These are phyloP conservation scores for Lepidopterella palustris DNA, from an alignment of 495 filamentous ascomycete genomes.

Conservation along the genomic window DNA sequence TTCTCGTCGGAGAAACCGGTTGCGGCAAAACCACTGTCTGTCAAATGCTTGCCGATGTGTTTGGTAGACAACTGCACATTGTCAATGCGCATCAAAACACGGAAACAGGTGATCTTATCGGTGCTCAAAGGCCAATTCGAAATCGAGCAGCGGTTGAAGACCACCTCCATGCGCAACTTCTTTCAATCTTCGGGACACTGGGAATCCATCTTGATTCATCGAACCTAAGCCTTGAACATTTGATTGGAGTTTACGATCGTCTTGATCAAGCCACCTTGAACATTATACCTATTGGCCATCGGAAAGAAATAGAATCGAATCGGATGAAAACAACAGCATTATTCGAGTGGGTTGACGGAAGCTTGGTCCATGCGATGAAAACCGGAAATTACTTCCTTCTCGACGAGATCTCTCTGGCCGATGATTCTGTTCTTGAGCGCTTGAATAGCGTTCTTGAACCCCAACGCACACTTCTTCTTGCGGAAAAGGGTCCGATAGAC, in stretches of 20 bases:
- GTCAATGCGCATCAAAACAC: conserved; percentile 97
- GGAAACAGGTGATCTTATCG: conserved; percentile 94
- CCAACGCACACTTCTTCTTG: conserved; percentile 74
- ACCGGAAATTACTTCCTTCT: conserved; percentile 83
- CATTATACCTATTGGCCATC: conserved; percentile 45
- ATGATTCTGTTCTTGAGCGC: conserved; percentile 94
- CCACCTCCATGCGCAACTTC: conserved; percentile 57
- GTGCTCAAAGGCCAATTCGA: conserved; percentile 84
- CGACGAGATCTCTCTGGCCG: conserved; percentile 95
- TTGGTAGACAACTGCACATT: conserved; percentile 68
- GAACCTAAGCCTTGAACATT: conserved; percentile 37
- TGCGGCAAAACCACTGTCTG: conserved; percentile 97
- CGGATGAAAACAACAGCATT: conserved; percentile 64
- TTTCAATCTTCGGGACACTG: conserved; percentile 37
- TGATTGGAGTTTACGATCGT: conserved; percentile 47
- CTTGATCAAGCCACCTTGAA: conserved; percentile 34
- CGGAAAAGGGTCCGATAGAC: conserved; percentile 83
- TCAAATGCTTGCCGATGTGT: conserved; percentile 79
- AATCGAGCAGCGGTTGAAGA: conserved; percentile 68
- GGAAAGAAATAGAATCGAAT: conserved; percentile 52
- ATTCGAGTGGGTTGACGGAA: conserved; percentile 96
- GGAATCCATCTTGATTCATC: conserved; percentile 28
- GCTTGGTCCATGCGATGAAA: conserved; percentile 91
- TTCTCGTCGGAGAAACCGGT: conserved; percentile 93
- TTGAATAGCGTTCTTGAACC: conserved; percentile 97